phyloP scores from a whole-genome alignment of 352 stramenopile species.

The Globisporangium cylindrosporum region DNA sequence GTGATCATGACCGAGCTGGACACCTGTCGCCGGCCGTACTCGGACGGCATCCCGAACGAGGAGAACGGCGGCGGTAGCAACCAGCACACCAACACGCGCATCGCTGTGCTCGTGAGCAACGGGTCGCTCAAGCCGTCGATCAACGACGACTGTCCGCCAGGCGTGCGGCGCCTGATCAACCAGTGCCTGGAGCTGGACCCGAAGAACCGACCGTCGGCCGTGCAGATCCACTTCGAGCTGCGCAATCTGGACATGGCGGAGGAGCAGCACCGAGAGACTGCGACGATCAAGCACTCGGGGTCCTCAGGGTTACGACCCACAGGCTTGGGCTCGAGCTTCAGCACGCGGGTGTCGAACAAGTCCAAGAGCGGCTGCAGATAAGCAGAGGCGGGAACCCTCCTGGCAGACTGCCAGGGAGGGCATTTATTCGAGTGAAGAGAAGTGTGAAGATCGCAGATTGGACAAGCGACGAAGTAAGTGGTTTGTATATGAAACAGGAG shows the following conservation, averaged over 20 bases:
- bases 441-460: neutral
- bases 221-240: constrained; percentile 70
- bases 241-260: constrained; percentile 20
- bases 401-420: neutral
- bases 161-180: constrained; percentile 40
- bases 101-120: constrained; percentile 54
- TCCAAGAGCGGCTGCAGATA: constrained; percentile 2
- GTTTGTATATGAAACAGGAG: neutral
- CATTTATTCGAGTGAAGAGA: neutral
- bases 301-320: neutral
- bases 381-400: neutral
- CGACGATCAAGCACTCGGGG: neutral
- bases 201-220: constrained; percentile 47
- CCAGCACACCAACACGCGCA: constrained; percentile 27
- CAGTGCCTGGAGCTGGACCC: constrained; percentile 55
- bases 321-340: neutral
- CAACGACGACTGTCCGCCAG: constrained; percentile 43
- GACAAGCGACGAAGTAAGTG: neutral
- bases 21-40: constrained; percentile 31
- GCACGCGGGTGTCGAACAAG: constrained; percentile 1
- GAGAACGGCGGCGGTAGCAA: constrained; percentile 16
- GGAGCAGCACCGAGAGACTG: constrained; percentile 8
- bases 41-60: constrained; percentile 17
- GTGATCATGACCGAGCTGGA: constrained; percentile 41
- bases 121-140: constrained; percentile 46